Evolutionary conservation across 768 basidiomycete species (phyloP), one percentile per base, ranked within the genome.

Genomic region (Suillus sp.): DNA sequence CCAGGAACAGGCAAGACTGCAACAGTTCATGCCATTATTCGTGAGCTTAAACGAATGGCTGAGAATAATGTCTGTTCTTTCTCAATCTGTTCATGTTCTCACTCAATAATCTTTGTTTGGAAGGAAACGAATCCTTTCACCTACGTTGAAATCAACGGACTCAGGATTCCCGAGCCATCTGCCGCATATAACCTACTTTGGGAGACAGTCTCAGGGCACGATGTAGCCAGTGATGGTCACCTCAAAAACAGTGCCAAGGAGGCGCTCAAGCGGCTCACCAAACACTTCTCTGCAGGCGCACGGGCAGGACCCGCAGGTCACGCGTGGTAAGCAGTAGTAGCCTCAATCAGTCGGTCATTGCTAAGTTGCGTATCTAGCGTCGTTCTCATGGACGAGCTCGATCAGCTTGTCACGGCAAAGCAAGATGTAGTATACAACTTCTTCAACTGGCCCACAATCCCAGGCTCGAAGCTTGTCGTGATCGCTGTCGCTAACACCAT

Each of bases 1-100:
- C 97, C 96, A n/a, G 96, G 97, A 8, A 99, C 96, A 2, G 96
- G 97, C 10, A 99, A 99, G 78, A 99, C 97, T 0, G 97, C 97
- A 0, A 99, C 97, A 0, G 95, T 99, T 0, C 96, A 98, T 69
- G 92, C 91, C 1, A 90, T 97, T 30, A 86, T 99, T 37, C 84
- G 92, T 42, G 93, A 96, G 72, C 81, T 99, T 13, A 95, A 93
- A 71, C 83, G 89, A 43, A 92, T 96, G 86, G 95, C 95, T 1
- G 84, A 91, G 71, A 82, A 86, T 61, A 88, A 86, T 66, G 93
- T 94, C 66, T 34, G 88, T 78, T 13, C 2, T 27, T 4, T 60
- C 25, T 59, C 40, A 7, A 18, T 10, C 10, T 18, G 13, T 2
- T 11, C 1, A 18, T 30, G 22, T 27, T 18, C 25, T 34, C 65